A percentile compares a stretch with the other conserved stretches of the same genome.
phyloP scores from a whole-genome alignment of 1,284 basidiomycete genomes.

The Marasmius fiardii region DNA sequence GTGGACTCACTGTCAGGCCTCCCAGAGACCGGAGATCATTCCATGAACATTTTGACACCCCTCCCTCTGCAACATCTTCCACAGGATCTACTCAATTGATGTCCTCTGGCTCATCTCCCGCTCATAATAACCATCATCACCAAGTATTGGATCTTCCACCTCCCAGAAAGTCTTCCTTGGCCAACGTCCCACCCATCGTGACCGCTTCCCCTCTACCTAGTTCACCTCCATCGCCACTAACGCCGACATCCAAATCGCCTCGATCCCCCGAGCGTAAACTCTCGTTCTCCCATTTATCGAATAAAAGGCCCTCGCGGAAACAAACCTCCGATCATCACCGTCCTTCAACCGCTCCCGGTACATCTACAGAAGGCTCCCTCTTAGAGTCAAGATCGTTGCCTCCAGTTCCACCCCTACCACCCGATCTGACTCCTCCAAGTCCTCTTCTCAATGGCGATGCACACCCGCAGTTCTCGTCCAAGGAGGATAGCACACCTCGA shows the following conservation, averaged over 20 bases:
- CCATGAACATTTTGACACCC: conserved; percentile 22
- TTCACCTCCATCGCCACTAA: conserved; percentile 3
- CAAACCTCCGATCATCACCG: conserved; percentile 4
- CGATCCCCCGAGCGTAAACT: conserved; percentile 19
- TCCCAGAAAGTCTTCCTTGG: conserved; percentile 12
- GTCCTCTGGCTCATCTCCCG: conserved; percentile 16
- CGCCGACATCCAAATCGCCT: not conserved
- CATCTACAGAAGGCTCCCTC: not conserved
- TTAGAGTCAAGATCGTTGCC: conserved; percentile 12
- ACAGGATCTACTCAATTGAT: conserved; percentile 21
- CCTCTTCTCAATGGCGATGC: conserved; percentile 7
- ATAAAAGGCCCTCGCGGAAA: conserved; percentile 4
- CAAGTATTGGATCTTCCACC: conserved; percentile 4
- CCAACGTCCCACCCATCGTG: conserved; percentile 4
- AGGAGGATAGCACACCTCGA: not conserved
- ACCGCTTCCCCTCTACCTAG: conserved; percentile 12
- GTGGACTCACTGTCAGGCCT: conserved; percentile 10
- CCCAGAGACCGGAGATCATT: conserved; percentile 18
- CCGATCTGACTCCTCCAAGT: not conserved
- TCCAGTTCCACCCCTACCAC: conserved; percentile 19
- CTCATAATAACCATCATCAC: conserved; percentile 9
- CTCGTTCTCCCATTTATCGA: conserved; percentile 14
- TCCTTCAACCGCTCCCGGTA: conserved; percentile 15
- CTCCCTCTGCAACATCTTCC: conserved; percentile 30
- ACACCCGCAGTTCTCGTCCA: not conserved